Conservation (phyloP, 768 basidiomycete genomes). For the Galerina sulciceps region DNA sequence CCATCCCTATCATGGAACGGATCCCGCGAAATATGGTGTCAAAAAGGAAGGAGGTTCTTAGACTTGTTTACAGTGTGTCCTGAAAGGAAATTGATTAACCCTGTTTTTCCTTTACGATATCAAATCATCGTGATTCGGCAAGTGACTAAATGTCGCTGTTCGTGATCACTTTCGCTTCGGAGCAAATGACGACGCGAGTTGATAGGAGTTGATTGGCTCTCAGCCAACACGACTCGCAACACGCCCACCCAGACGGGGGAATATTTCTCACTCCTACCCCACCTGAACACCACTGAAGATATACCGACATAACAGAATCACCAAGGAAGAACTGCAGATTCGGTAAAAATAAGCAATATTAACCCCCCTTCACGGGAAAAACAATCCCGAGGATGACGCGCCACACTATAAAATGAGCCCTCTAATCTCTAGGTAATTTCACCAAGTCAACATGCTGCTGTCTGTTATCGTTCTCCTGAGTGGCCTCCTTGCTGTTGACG, state of each 20-base stretch:
- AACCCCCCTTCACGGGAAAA: background rate
- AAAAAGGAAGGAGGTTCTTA: constrained; percentile 34
- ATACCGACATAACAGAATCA: no score
- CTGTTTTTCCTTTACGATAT: background rate
- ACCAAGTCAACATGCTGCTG: constrained; percentile 15
- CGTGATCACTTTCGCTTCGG: no score
- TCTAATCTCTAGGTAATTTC: background rate
- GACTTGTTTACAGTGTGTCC: constrained; percentile 1
- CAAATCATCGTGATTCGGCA: background rate
- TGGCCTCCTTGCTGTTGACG: constrained; percentile 22
- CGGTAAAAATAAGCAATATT: background rate
- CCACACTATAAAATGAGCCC: constrained; percentile 17
- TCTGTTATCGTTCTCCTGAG: constrained; percentile 23
- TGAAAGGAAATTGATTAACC: background rate
- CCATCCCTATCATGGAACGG: constrained; percentile 85
- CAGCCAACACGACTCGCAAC: no score
- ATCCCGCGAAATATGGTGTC: constrained; percentile 78
- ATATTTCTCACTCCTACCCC: no score
- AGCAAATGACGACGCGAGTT: no score
- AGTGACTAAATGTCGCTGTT: background rate
- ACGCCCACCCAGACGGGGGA: no score
- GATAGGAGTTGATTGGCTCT: no score
- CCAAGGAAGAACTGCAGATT: no score
- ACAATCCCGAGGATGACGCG: constrained; percentile 23
- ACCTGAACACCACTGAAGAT: no score